Base-by-base conservation (phyloP, 2,329 filamentous ascomycete genomes). In the Colletotrichum agaves region DNA sequence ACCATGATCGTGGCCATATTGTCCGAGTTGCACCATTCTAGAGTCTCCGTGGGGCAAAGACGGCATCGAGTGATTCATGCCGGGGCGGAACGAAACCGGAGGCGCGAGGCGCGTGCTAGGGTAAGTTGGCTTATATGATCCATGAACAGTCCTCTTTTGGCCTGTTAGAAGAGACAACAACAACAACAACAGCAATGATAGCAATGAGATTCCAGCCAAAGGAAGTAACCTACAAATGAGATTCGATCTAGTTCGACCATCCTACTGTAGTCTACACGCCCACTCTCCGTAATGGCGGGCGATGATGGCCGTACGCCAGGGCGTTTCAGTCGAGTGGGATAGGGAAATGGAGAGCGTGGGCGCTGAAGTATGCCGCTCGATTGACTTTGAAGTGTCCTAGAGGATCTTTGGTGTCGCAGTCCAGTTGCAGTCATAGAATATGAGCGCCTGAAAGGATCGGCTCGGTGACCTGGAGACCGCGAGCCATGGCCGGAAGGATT, bases 341-440 rank as follows among this genome's bases (percentile, higher is more conserved):
- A 88, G 21, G 85, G 85, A 68, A 86, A 88, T 1, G 87, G 87
- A 21, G 87, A 88, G 33, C 85, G 81, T 53, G 86, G 84, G n/a
- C 86, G 81, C 71, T 86, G 85, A 57, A 83, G 72, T 33, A 77
- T 74, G 49, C 73, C 74, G 21, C 75, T 74, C 53, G 78, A 76
- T 35, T 83, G 81, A 65, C 82, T 86, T 67, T 84, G 81, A 46
- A 86, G 74, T 27, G 83, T 85, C 5, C 79, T 78, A 46, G 79
- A 83, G 5, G 85, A 85, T 69, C 79, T 81, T 62, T 83, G 80
- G 27, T 82, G 77, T 17, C 78, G 78, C 7, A 84, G 83, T 67
- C 80, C 82, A 69, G 82, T 84, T 10, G 84, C 84, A 4, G 84
- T 87, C 79, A 87, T 81, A 17, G 87, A 88, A 72, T 84, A 86